These are phyloP conservation scores for Kondoa subrosea DNA, from an alignment of 768 basidiomycete genomes.

Conservation along the genomic window DNA sequence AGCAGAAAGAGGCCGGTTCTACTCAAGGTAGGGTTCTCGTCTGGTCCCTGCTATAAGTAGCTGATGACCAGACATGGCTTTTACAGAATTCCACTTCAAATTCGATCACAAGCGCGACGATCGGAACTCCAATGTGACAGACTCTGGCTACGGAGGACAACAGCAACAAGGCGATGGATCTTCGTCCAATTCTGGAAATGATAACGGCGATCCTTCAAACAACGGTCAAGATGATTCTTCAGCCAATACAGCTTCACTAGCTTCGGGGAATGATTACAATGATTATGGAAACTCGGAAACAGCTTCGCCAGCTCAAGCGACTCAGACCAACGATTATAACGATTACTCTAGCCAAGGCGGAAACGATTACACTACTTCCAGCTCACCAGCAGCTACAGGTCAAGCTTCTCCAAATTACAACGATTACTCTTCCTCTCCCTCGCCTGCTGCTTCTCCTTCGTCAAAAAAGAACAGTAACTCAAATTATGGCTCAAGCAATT, in stretches of 20 bases:
- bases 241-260: neutral
- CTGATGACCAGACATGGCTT: neutral
- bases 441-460: too few relatives aligned
- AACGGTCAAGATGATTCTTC: neutral
- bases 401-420: neutral
- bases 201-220: neutral
- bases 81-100: neutral
- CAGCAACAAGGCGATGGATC: too few relatives aligned
- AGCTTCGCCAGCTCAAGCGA: neutral
- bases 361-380: neutral
- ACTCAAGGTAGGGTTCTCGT: neutral
- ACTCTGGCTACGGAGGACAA: too few relatives aligned
- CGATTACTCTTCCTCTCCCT: too few relatives aligned
- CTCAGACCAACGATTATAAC: neutral
- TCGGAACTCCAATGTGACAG: neutral
- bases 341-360: neutral
- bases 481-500: neutral
- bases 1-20: neutral
- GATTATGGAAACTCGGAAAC: neutral
- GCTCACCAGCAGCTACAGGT: too few relatives aligned
- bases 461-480: neutral
- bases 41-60: neutral
- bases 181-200: neutral
- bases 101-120: neutral
- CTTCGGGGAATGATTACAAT: neutral